phyloP scores from a whole-genome alignment of 83 land plant species.

The Picea engelmannii region DNA sequence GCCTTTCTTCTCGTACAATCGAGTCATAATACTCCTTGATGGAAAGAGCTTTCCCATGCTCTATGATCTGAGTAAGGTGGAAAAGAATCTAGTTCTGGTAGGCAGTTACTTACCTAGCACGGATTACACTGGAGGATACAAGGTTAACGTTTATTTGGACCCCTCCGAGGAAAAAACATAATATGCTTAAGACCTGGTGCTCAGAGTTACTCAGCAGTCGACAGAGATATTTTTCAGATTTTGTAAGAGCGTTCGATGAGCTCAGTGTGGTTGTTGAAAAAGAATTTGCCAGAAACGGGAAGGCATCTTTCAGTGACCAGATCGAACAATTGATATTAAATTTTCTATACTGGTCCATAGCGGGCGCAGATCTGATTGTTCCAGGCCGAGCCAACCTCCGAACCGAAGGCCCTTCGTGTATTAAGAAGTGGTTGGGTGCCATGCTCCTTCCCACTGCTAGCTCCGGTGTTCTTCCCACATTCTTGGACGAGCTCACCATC shows the following conservation, averaged over 20 bases:
- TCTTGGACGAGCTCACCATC: too few relatives aligned
- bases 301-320: constrained; percentile 26
- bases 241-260: constrained; percentile 20
- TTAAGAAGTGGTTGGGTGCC: constrained; percentile 42
- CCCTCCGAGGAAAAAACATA: constrained; percentile 65
- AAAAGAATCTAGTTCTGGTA: constrained; percentile 51
- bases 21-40: constrained; percentile 64
- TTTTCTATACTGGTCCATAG: constrained; percentile 34
- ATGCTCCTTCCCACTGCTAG: constrained; percentile 51
- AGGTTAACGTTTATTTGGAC: constrained; percentile 56
- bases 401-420: constrained; percentile 18
- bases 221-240: constrained; percentile 43
- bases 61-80: constrained; percentile 64
- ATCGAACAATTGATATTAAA: constrained; percentile 35
- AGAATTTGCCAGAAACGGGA: constrained; percentile 22
- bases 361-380: constrained; percentile 19
- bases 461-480: background rate
- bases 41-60: constrained; percentile 61
- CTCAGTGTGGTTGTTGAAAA: constrained; percentile 27
- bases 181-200: constrained; percentile 43
- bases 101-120: constrained; percentile 64
- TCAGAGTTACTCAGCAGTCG: constrained; percentile 34
- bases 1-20: constrained; percentile 38
- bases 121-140: too few relatives aligned
- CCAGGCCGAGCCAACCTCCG: constrained; percentile 15